Evolutionary conservation across 208 protist species (phyloP), one percentile per base, ranked within the genome.

Genomic region (Wallacemonas sp.): DNA sequence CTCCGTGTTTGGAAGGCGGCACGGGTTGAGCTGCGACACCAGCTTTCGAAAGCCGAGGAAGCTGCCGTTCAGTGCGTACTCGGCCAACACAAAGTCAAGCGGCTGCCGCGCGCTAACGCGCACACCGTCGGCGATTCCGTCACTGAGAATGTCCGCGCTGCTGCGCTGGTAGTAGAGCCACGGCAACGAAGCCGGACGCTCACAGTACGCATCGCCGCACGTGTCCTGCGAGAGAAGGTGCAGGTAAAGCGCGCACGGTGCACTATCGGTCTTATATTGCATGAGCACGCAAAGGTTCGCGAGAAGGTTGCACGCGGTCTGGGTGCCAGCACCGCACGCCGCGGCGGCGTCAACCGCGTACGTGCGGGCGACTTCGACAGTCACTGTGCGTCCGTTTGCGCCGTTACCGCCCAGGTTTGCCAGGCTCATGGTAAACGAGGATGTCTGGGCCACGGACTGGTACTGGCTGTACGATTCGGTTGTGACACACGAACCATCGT

Each of bases 221-320:
- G 36, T 33, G 39, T 49, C 42, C 3, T 59, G 39, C 18, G 63
- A 42, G 28, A 78, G 55, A 16, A 94, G 36, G 32, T 69, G 57
- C n/a, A 68, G 50, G 65, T 87, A 91, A 16, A 96, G 67, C 16
- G 73, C 73, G 45, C 87, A 96, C 1, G 91, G 83, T 14, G 74
- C 67, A 2, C 83, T 50, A 2, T 65, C 54, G 23, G 31, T 12
- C 20, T 87, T 36, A 66, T 93, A 93, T 20, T 72, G 28, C 81
- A 84, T 82, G 16, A 90, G 44, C 1, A 91, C 86, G 62, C 91
- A 96, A 44, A 96, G 42, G 39, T 96, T 96, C 0, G 74, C 72
- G 23, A 96, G 73, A 44, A 81, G 57, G 48, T 91, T 74, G 65
- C 91, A 96, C 22, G 77, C 78, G 0, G 74, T 82, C 38, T 28